Evolutionary conservation across 345 rosid species (phyloP), one percentile per base, ranked within the genome.

Genomic region (Hevea brasiliensis): DNA sequence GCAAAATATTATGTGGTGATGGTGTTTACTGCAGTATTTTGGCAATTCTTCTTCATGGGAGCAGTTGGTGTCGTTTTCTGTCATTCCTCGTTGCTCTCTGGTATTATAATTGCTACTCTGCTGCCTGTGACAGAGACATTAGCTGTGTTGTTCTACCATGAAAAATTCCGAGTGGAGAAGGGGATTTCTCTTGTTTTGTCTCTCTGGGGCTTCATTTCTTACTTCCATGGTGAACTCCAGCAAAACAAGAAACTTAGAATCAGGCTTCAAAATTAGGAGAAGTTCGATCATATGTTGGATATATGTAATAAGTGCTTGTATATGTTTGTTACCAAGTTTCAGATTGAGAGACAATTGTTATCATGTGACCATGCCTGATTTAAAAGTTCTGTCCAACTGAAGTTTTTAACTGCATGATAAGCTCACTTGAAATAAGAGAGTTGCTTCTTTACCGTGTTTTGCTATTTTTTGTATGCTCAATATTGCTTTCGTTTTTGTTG

Each of bases 41-140:
- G 84, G 79, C 84, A 78, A 65, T 74, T 68, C 65, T 81, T 78
- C 77, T 81, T 78, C 84, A 68, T 81, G 81, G 81, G 84, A 71
- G 84, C 81, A 10, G 74, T 72, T 44, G 80, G 84, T 1, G 81
- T 78, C 1, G 41, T 72, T 44, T 78, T 72, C 32, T 77, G 61
- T 7, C 77, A 51, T 47, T 81, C 84, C 2, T 75, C 84, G 0
- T 59, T 75, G 75, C 77, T 78, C 6, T 78, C 84, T 50, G 84
- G 81, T 9, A 75, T 81, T 21, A 68, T 81, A 65, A 78, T 81
- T 20, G 84, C 75, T 2, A 61, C 70, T 35, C 63, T 78, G 65
- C 61, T 78, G 44, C 84, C 84, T 2, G 65, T 72, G 58, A 81
- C 84, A 13, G 84, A 81, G 62, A 56, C 71, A 9, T 64, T 75